Evolutionary conservation across 495 filamentous ascomycete species (phyloP).

Genomic region (Hyaloscypha hepaticicola): DNA sequence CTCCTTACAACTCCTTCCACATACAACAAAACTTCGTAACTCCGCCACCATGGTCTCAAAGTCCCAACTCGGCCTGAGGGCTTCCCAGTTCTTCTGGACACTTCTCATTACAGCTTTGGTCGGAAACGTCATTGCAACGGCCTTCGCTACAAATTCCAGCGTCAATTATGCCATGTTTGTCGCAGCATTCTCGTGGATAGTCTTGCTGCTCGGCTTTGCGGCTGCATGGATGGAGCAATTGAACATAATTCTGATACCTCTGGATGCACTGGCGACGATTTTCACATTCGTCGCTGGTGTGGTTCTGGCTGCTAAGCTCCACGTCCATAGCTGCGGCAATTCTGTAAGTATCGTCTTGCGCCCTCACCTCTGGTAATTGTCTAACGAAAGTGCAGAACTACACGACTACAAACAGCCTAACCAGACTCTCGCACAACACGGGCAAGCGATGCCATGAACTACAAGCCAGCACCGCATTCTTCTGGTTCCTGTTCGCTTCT

Average conservation of each 20-base stretch:
- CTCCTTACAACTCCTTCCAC: neutral
- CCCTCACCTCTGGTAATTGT: neutral
- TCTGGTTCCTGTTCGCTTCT: constrained; percentile 68
- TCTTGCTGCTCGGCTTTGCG: constrained; percentile 58
- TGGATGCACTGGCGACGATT: constrained; percentile 60
- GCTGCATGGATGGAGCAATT: constrained; percentile 50
- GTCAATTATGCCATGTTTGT: constrained; percentile 69
- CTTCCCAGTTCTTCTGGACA: constrained; percentile 59
- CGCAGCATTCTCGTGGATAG: constrained; percentile 62
- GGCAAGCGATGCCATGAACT: constrained; percentile 65
- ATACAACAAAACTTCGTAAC: neutral
- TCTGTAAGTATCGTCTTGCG: constrained; percentile 44
- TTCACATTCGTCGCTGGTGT: constrained; percentile 67
- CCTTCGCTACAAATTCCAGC: constrained; percentile 51
- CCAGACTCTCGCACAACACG: constrained; percentile 54
- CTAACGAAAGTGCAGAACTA: constrained; percentile 45
- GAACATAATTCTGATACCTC: constrained; percentile 50
- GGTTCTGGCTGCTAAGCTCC: constrained; percentile 60
- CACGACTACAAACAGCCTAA: constrained; percentile 55
- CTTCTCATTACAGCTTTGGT: constrained; percentile 64
- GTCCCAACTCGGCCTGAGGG: constrained; percentile 23
- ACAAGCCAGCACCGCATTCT: constrained; percentile 66
- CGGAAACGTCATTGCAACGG: constrained; percentile 64
- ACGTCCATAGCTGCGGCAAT: constrained; percentile 62
- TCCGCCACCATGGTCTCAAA: constrained; percentile 21